Conservation (phyloP, 768 basidiomycete genomes). For the Chalciporus piperatus region DNA sequence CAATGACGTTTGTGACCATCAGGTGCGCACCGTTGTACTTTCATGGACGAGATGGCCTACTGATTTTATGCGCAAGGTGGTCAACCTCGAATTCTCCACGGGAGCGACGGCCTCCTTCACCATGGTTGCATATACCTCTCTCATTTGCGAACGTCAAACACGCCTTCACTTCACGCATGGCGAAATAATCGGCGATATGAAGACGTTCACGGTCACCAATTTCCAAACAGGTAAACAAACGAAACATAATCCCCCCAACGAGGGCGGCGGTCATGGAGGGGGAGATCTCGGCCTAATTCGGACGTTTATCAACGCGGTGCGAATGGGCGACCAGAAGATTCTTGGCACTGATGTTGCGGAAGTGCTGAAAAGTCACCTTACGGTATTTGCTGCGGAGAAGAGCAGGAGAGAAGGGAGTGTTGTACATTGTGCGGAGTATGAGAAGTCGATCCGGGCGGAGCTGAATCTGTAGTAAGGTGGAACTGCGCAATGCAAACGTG, state of each 20-base stretch:
- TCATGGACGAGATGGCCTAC: not conserved
- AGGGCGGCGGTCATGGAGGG: constrained; percentile 79
- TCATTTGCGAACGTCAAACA: constrained; percentile 79
- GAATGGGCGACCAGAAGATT: constrained; percentile 54
- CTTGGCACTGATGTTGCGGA: constrained; percentile 69
- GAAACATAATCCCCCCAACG: constrained; percentile 45
- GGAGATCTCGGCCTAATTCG: constrained; percentile 77
- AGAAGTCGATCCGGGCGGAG: constrained; percentile 44
- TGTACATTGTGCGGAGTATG: constrained; percentile 68
- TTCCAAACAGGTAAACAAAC: constrained; percentile 56
- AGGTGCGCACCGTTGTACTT: constrained; percentile 35
- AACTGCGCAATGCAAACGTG: no score
- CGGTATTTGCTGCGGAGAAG: constrained; percentile 85
- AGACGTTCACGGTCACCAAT: constrained; percentile 68
- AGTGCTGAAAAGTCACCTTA: constrained; percentile 73
- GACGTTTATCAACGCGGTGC: constrained; percentile 75
- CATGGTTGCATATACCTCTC: constrained; percentile 82
- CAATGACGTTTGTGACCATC: constrained; percentile 89
- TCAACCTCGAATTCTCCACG: constrained; percentile 82
- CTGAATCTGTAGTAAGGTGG: constrained; percentile 5
- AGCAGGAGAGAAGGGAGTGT: constrained; percentile 68
- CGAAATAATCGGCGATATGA: constrained; percentile 88
- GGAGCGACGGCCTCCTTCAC: constrained; percentile 84
- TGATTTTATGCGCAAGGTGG: constrained; percentile 46
- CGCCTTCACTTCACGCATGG: constrained; percentile 84